Conservation (phyloP, 1,284 basidiomycete species). For the Pulchroboletus neoregius region DNA sequence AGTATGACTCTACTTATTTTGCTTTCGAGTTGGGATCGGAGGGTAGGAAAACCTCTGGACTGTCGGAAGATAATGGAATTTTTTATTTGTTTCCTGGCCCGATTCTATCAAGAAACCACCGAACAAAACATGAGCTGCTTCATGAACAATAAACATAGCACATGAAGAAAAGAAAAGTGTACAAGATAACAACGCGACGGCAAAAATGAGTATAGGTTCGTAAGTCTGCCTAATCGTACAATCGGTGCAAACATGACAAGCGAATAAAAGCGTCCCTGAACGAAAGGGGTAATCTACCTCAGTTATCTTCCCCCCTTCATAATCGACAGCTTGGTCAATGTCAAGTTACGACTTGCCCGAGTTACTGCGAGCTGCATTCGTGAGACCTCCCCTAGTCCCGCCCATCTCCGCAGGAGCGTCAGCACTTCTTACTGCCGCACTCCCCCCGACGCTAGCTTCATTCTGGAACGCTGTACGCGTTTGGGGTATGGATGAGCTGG, state of each 20-base stretch:
- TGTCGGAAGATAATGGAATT: conserved; percentile 25
- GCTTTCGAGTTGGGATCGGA: conserved; percentile 20
- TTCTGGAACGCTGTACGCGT: too few relatives aligned
- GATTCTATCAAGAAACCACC: background rate
- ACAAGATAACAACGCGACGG: conserved; percentile 14
- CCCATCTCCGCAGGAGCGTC: conserved; percentile 46
- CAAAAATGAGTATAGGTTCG: background rate
- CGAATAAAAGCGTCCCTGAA: conserved; percentile 5
- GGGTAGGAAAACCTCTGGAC: conserved; percentile 9
- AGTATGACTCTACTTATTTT: conserved; percentile 31
- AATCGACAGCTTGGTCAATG: conserved; percentile 37
- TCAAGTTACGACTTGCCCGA: conserved; percentile 42
- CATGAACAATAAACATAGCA: background rate
- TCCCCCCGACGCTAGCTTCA: conserved; percentile 36
- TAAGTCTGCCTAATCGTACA: conserved; percentile 27
- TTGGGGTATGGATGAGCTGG: conserved; percentile 17
- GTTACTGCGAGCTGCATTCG: conserved; percentile 35
- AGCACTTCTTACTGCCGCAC: conserved; percentile 41
- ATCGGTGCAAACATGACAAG: conserved; percentile 11
- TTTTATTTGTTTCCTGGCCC: conserved; percentile 13
- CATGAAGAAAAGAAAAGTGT: conserved; percentile 8
- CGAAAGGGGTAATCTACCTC: background rate
- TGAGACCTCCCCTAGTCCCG: conserved; percentile 34
- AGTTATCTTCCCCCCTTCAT: conserved; percentile 42
- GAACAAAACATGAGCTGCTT: background rate